Base-by-base conservation (phyloP, 129 eudicot species). In the Chrysanthemum lavandulifolium region DNA sequence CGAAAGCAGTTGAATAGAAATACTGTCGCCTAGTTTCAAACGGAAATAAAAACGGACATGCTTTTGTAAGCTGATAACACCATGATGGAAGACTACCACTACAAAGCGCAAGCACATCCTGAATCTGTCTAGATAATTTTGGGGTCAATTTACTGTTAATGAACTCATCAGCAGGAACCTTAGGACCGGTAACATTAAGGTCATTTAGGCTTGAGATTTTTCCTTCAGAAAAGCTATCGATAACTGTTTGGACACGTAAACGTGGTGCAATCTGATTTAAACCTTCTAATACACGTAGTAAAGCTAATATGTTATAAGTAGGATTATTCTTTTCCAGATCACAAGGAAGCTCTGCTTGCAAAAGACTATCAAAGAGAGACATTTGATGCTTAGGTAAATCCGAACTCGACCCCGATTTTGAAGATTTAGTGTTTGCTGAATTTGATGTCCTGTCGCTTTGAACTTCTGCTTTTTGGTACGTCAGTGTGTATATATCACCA, bases 41-140 rank as follows among this genome's bases (percentile, higher is more conserved):
- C 1, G 96, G 96, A 75, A 92, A 92, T 80, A 92, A 85, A 59
- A 92, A 92, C 0, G 98, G 90, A 51, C 96, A 92, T 10, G 98
- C 88, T 73, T 81, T 89, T 0, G 96, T 92, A 67, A 92, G 65
- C 80, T 89, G 96, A 81, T 85, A 80, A 74, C 98, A 92, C 97
- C 97, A 92, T 40, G 94, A 85, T n/a, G 97, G 97, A 63, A 92
- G 86, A 76, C 91, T 83, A 50, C 96, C 97, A 65, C 86, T 88
- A 69, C 93, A 88, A 45, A 92, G 93, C n/a, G 97, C 97, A 63
- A 92, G 94, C 10, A 86, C 87, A 40, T 92, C 97, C 75, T 86
- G 97, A 27, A 92, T 86, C 68, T 88, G 97, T 25, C 98, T 61
- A 8, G 96, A 89, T 74, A 92, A 67, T 68, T 92, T 92, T 27